phyloP scores from a whole-genome alignment of 495 filamentous ascomycete species.

The Neurospora terricola region DNA sequence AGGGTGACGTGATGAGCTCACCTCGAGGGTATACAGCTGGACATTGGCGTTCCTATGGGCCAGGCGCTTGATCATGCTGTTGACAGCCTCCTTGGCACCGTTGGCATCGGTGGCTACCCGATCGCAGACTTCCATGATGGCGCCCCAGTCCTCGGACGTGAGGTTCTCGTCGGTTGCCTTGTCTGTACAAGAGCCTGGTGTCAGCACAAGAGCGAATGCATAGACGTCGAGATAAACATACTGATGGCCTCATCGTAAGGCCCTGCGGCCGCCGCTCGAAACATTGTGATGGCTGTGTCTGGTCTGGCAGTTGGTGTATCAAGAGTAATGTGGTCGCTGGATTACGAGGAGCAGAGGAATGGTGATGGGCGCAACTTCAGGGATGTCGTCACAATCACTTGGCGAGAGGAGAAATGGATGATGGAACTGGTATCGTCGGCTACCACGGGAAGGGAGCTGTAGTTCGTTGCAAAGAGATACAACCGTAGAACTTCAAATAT shows the following conservation, averaged over 20 bases:
- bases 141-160: conserved; percentile 97
- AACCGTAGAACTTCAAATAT: not conserved
- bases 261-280: conserved; percentile 39
- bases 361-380: not conserved
- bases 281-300: conserved; percentile 28
- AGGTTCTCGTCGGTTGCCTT: conserved; percentile 99
- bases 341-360: not conserved
- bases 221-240: conserved; percentile 15
- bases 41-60: conserved; percentile 98
- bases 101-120: conserved; percentile 53
- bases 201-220: not conserved
- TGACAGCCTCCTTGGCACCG: conserved; percentile 83
- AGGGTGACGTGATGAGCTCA: conserved; percentile 22
- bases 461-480: not conserved
- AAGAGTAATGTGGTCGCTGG: not conserved
- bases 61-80: conserved; percentile 88
- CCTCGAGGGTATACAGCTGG: conserved; percentile 96
- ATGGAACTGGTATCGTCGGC: not conserved
- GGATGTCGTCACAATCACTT: not conserved
- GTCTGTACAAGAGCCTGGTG: conserved; percentile 41
- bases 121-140: conserved; percentile 97
- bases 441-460: not conserved
- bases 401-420: not conserved
- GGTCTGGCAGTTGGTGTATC: not conserved
- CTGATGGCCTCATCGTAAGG: conserved; percentile 45